Base-by-base conservation (phyloP, 441 rosid genomes). In the Aleurites moluccanus region DNA sequence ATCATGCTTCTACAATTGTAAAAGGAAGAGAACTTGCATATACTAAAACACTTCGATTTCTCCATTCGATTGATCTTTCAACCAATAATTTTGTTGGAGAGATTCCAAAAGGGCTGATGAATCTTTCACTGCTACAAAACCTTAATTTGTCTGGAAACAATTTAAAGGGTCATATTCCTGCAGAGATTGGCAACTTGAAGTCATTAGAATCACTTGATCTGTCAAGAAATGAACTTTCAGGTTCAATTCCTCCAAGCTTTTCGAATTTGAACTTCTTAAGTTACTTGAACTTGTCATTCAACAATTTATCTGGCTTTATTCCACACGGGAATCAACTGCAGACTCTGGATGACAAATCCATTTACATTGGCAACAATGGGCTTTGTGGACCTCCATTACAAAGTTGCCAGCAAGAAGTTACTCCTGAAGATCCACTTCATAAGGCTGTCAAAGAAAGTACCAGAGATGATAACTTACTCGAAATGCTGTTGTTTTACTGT, bases 231-330 rank as follows among this genome's bases (percentile, higher is more conserved):
- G 61, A 72, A 10, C 42, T 85, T 10, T 78, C 68, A 0, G 85
- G 86, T 0, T 1, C 16, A 1, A 86, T 84, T 47, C 87, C 86
- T 16, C 1, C 64, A 3, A 73, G 68, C 62, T 72, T 85, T 68
- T 27, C 81, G 0, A 13, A 42, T 0, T 1, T 73, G 4, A 76
- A 76, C 30, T 77, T 62, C 27, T 61, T 79, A 38, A 15, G 72
- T 49, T 59, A 74, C 50, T 20, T 86, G 73, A 84, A 82, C 78
- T 27, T 84, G 42, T 82, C 85, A 4, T 70, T 73, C 76, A 84
- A 86, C 49, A 80, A 79, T 27, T 72, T 79, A 15, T 70, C 2
- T 30, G 33, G 33, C 33, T 3, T 3, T 30, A 30, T 30, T 30
- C 2, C 33, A 30, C 33, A 30, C 2, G 33, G 33, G 33, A 30